Evolutionary conservation across 2,329 filamentous ascomycete genomes (phyloP), one percentile per base, ranked within the genome.

Genomic region (Scedosporium minutisporum): DNA sequence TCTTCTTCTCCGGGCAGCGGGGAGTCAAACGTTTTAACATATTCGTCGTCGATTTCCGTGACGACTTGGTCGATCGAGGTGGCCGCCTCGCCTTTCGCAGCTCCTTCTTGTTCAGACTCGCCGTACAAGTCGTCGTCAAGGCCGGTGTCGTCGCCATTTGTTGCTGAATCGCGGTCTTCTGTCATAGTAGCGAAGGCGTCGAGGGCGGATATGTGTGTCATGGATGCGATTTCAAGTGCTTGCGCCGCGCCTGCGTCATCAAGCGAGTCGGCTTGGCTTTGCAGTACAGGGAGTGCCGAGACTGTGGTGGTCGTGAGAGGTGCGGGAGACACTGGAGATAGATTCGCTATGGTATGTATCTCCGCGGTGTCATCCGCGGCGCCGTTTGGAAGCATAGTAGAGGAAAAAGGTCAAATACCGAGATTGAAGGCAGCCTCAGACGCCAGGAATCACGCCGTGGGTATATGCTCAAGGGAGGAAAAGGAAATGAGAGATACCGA

Each of bases 21-120:
- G 63, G 80, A 81, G 71, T 81, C 77, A 76, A 80, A 79, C 44
- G 74, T 78, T 70, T 77, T 80, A 68, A 78, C 77, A 73, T 81
- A 80, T 67, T 81, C 78, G 74, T 81, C 79, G 70, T 74, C 76
- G 71, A 71, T 72, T 67, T 72, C 60, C 7, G 60, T 16, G n/a
- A 21, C 70, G 61, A 67, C 65, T 21, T 70, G 57, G 41, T 74
- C 70, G 57, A 58, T 66, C n/a, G 62, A 62, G 55, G 68, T 64
- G 46, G 68, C 71, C 44, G 67, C 65, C 21, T 68, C 68, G 55
- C 65, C 63, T 60, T 70, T 70, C 63, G 66, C 65, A 53, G 65
- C 64, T 41, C 74, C 71, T 61, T 72, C 70, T 55, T 68, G 66
- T 53, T 72, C 71, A 63, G 75, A 72, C 59, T 78, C 75, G 69